Conservation (phyloP, 2,329 filamentous ascomycete genomes). For the Metarhizium brunneum region DNA sequence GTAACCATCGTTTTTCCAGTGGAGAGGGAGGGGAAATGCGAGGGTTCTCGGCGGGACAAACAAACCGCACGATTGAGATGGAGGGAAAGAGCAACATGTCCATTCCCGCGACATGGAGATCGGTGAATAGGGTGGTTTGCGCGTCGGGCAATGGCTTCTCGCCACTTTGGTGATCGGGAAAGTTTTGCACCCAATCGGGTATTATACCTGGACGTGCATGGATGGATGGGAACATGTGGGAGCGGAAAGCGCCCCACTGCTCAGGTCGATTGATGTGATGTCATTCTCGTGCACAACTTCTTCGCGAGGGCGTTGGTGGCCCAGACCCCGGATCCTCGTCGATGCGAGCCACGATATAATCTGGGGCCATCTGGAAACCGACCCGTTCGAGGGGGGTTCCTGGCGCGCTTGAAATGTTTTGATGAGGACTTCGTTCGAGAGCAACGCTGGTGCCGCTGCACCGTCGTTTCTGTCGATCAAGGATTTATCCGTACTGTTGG, state of each 20-base stretch:
- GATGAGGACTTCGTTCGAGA: too few relatives aligned
- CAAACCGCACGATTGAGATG: background rate
- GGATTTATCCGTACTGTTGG: background rate
- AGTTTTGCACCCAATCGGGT: background rate
- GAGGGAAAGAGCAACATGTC: background rate
- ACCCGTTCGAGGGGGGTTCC: too few relatives aligned
- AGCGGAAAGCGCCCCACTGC: background rate
- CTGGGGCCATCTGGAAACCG: too few relatives aligned
- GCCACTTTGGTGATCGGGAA: background rate
- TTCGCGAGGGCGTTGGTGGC: too few relatives aligned
- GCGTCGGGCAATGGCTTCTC: background rate
- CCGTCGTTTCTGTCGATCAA: too few relatives aligned
- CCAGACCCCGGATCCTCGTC: too few relatives aligned
- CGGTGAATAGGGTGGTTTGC: background rate
- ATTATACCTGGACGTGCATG: background rate
- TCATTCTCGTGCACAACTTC: background rate
- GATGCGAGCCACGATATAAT: too few relatives aligned
- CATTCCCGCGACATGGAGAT: background rate
- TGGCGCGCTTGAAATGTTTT: too few relatives aligned
- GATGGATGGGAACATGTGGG: background rate
- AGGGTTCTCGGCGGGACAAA: background rate
- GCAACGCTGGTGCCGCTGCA: too few relatives aligned
- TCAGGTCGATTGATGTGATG: background rate
- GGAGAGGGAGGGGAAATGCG: too few relatives aligned
- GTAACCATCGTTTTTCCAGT: too few relatives aligned